Conservation (phyloP, 1,284 basidiomycete species). For the Tylopilus sp. region DNA sequence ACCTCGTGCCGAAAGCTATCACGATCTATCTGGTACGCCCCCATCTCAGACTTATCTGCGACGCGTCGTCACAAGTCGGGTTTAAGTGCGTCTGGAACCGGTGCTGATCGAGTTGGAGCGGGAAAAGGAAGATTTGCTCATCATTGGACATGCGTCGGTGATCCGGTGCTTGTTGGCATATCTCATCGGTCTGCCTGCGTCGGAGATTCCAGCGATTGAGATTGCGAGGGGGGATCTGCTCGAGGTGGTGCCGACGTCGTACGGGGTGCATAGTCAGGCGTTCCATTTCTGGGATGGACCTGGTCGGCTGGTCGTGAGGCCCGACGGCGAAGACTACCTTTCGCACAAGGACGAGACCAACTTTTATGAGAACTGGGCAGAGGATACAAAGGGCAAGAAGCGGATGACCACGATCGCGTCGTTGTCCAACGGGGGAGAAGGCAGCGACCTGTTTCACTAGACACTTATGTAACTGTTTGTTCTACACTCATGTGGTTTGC, state of each 20-base stretch:
- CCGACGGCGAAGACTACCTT: conserved; percentile 37
- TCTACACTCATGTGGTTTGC: conserved; percentile 46
- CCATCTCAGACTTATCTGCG: background rate
- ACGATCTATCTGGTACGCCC: conserved; percentile 67
- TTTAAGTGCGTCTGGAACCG: conserved; percentile 71
- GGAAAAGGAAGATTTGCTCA: conserved; percentile 72
- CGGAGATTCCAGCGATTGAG: conserved; percentile 95
- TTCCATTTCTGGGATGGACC: conserved; percentile 93
- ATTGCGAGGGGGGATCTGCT: conserved; percentile 87
- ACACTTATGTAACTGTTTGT: background rate
- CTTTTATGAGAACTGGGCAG: conserved; percentile 84
- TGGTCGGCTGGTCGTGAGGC: conserved; percentile 51
- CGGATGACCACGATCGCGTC: conserved; percentile 30
- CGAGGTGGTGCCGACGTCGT: conserved; percentile 86
- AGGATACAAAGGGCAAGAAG: conserved; percentile 75
- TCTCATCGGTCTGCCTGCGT: conserved; percentile 91
- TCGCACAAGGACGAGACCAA: conserved; percentile 59
- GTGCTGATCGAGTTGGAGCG: conserved; percentile 82
- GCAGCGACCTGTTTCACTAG: conserved; percentile 16
- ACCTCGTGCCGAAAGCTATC: conserved; percentile 93
- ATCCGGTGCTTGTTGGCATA: conserved; percentile 93
- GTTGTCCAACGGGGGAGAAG: conserved; percentile 13
- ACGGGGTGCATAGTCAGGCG: conserved; percentile 84
- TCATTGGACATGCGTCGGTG: conserved; percentile 91
- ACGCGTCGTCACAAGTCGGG: background rate